Conservation (phyloP, 169 alveolate genomes). For the Plasmodium blacklocki region DNA sequence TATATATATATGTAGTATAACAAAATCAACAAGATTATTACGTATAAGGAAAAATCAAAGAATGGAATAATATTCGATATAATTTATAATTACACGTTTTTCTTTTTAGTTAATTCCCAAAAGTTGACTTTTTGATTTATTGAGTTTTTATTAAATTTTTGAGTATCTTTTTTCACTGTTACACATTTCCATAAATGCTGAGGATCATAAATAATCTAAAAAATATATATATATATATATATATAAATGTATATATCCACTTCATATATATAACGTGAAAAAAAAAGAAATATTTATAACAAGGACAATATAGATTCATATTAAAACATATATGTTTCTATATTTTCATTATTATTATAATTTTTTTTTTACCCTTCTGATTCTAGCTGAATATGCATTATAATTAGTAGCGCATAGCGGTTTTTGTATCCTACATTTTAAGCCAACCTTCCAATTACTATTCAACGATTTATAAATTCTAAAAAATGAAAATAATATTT, state of each 20-base stretch:
- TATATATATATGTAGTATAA: neutral
- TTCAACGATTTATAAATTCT: neutral
- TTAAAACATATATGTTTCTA: neutral
- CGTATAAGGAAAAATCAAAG: too few relatives aligned
- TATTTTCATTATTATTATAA: neutral
- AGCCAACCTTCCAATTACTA: slow-evolving; percentile 1
- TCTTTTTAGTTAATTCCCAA: slow-evolving; percentile 7
- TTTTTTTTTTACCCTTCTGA: neutral
- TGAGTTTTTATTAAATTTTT: neutral
- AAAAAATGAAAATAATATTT: neutral
- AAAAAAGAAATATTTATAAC: neutral
- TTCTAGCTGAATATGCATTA: neutral
- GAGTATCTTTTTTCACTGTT: slow-evolving; percentile 1
- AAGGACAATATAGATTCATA: neutral
- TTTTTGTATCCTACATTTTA: slow-evolving; percentile 3
- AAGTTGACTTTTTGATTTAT: neutral
- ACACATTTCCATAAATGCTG: slow-evolving; percentile 1
- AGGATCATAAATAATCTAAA: neutral
- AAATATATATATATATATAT: neutral
- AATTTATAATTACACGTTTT: neutral
- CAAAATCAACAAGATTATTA: neutral
- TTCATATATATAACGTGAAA: neutral
- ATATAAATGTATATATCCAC: neutral
- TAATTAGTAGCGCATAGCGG: neutral
- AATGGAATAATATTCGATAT: neutral